Conservation (phyloP, 2,329 filamentous ascomycete genomes). For the Chaetomium sp. region DNA sequence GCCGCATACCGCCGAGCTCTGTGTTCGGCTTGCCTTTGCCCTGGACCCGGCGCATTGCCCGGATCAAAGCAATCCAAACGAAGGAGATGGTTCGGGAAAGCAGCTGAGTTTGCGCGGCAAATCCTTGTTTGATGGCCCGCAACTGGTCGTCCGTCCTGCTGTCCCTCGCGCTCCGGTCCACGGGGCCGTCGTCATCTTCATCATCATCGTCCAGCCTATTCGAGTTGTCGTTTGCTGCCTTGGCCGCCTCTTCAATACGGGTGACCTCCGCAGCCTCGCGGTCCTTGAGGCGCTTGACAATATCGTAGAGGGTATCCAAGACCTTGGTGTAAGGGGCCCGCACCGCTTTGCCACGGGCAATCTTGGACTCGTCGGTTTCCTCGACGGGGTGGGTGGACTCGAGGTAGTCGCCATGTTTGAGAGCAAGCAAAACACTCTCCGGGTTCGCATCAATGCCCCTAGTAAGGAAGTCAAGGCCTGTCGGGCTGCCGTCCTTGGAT, state of each 20-base stretch:
- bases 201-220: slow-evolving; percentile 29
- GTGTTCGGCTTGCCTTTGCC: slow-evolving; percentile 64
- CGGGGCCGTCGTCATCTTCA: slow-evolving; percentile 46
- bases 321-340: slow-evolving; percentile 78
- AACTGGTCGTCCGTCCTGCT: slow-evolving; percentile 61
- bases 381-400: slow-evolving; percentile 72
- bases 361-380: slow-evolving; percentile 67
- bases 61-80: slow-evolving; percentile 90
- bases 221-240: slow-evolving; percentile 22
- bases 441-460: slow-evolving; percentile 86
- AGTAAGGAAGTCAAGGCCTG: slow-evolving; percentile 68
- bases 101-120: slow-evolving; percentile 64
- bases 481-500: slow-evolving; percentile 50
- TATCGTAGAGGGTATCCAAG: slow-evolving; percentile 78
- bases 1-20: slow-evolving; percentile 63
- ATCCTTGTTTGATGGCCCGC: slow-evolving; percentile 56
- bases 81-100: slow-evolving; percentile 83
- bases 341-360: slow-evolving; percentile 70
- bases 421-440: slow-evolving; percentile 82
- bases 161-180: slow-evolving; percentile 35
- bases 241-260: slow-evolving; percentile 48
- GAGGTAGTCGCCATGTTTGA: slow-evolving; percentile 82
- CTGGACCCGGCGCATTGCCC: slow-evolving; percentile 89
- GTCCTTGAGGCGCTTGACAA: slow-evolving; percentile 67
- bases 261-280: slow-evolving; percentile 53